Percentiles rank a stretch among this genome's conserved stretches.
phyloP scores from a whole-genome alignment of 2,329 filamentous ascomycete species.

The Acephala macrosclerotiorum region DNA sequence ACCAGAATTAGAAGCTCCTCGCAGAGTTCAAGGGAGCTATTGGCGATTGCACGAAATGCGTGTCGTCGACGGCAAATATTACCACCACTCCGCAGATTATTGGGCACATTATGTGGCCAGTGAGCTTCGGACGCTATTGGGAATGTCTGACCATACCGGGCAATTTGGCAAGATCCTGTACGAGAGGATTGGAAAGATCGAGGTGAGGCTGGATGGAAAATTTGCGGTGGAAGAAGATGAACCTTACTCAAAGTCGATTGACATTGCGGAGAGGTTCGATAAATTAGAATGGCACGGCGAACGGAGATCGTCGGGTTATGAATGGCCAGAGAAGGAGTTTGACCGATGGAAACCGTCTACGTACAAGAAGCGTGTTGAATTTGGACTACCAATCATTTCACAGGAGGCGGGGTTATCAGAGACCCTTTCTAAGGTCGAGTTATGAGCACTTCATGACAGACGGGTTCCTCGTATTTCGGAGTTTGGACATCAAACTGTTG shows the following conservation, averaged over 20 bases:
- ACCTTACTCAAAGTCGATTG: not conserved
- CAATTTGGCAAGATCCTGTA: not conserved
- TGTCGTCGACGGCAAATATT: not conserved
- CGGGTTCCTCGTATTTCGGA: no score
- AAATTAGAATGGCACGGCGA: not conserved
- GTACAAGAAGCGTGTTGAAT: not conserved
- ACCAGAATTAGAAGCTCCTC: not conserved
- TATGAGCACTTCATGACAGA: no score
- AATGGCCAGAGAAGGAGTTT: not conserved
- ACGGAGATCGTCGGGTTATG: not conserved
- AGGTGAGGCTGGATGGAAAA: conserved; percentile 5
- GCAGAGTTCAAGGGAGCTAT: not conserved
- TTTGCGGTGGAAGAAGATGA: not conserved
- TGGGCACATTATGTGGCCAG: not conserved
- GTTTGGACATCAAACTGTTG: no score
- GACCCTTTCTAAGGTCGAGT: no score
- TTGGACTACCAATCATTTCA: not conserved
- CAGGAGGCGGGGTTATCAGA: not conserved
- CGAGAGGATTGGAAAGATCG: conserved; percentile 13
- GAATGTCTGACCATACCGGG: not conserved
- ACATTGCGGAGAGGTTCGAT: not conserved
- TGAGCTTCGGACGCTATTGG: not conserved
- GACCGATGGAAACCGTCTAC: not conserved
- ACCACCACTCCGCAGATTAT: not conserved
- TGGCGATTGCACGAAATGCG: not conserved